phyloP scores from a whole-genome alignment of 768 basidiomycete species.

The Pulveroboletus ravenelii region DNA sequence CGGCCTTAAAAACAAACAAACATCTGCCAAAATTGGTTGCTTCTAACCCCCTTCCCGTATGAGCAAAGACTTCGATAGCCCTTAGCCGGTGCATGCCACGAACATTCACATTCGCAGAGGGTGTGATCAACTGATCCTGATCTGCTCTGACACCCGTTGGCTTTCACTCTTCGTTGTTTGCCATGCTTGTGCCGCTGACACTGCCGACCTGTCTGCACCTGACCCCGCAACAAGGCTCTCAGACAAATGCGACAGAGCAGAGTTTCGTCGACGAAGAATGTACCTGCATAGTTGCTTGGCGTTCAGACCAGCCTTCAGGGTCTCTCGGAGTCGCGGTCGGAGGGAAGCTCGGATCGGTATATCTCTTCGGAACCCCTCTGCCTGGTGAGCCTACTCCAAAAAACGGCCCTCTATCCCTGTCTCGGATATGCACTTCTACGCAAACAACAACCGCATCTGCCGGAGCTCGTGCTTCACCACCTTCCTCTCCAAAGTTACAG shows the following conservation, averaged over 20 bases:
- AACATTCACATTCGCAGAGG: background rate
- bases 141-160: background rate
- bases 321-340: slow-evolving; percentile 20
- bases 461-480: slow-evolving; percentile 11
- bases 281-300: slow-evolving; percentile 18
- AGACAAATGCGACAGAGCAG: slow-evolving; percentile 17
- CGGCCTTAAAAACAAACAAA: slow-evolving; percentile 29
- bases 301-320: slow-evolving; percentile 1
- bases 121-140: background rate
- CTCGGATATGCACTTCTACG: slow-evolving; percentile 12
- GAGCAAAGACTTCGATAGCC: slow-evolving; percentile 1
- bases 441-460: slow-evolving; percentile 2
- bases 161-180: background rate
- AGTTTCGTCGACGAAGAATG: slow-evolving; percentile 22
- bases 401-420: slow-evolving; percentile 2
- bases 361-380: slow-evolving; percentile 24
- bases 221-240: slow-evolving; percentile 4
- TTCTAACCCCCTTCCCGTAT: background rate
- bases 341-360: slow-evolving; percentile 21
- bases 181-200: slow-evolving; percentile 27
- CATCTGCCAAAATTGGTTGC: slow-evolving; percentile 13
- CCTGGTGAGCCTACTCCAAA: slow-evolving; percentile 18
- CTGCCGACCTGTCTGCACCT: slow-evolving; percentile 16
- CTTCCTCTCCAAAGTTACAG: slow-evolving; percentile 20
- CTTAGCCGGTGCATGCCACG: slow-evolving; percentile 5